Base-by-base conservation (phyloP, 805 yeast genomes). In the Candida namnaoensis region DNA sequence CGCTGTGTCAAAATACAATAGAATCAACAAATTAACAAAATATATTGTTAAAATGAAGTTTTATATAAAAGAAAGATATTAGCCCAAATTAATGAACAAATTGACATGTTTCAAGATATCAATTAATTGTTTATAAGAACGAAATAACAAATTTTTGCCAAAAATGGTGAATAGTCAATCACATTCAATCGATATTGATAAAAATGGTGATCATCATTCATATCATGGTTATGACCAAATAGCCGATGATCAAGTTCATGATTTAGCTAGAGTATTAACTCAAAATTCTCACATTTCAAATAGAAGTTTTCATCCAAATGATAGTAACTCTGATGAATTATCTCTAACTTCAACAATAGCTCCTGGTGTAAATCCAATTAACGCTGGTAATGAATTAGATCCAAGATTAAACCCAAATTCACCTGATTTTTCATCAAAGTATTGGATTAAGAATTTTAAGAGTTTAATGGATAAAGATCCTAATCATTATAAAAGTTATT, bases 401-500 rank as follows among this genome's bases (percentile, higher is more conserved):
- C 40, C 39, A 33, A 32, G 40, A 33, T 26, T 38, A 12, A 36
- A 38, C 11, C 40, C 40, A 9, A 64, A 71, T 43, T 62, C 71
- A 37, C 75, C 70, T 2, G 54, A 71, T 28, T 83, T 83, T 60
- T 63, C 67, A 48, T 66, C 84, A 25, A 66, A 68, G 46, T 73
- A 68, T 46, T 83, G 90, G 88, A 74, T 81, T 44, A 71, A 72
- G 52, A 78, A 80, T 51, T 61, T 82, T 64, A 66, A 72, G 45
- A 64, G 68, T 39, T 54, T 81, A 43, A 61, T 58, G 54, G 72
- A 70, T 35, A 58, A 71, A 8, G 84, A 81, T 51, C 76, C 78
- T 1, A 87, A 78, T 4, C 69, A 76, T 53, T 80, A 74, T 56
- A 72, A 73, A 51, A 77, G 79, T 26, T 64, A 75, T 37, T 67